A percentile compares a stretch with the other conserved stretches of the same genome.
Evolutionary conservation across 306 rosid genomes (phyloP).

Genomic region (Rosa chinensis): DNA sequence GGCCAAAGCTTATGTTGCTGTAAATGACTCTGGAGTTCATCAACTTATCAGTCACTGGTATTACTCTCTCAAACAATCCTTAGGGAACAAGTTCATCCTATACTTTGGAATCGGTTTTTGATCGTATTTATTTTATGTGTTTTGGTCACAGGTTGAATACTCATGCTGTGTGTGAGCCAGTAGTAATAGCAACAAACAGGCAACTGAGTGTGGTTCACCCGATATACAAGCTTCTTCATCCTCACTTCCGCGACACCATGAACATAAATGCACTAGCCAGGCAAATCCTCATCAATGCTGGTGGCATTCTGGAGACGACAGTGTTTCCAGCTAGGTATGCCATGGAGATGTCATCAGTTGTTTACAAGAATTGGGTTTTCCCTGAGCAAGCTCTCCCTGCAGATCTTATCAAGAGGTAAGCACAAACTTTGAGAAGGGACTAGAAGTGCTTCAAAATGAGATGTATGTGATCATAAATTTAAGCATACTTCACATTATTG

Average conservation of each 20-base stretch:
- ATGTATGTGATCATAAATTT: neutral
- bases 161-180: slow-evolving; percentile 80
- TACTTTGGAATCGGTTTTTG: neutral
- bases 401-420: slow-evolving; percentile 50
- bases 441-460: neutral
- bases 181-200: slow-evolving; percentile 52
- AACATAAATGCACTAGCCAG: slow-evolving; percentile 52
- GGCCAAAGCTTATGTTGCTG: slow-evolving; percentile 73
- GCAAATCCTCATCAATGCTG: slow-evolving; percentile 46
- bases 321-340: slow-evolving; percentile 45
- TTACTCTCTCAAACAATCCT: neutral
- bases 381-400: slow-evolving; percentile 47
- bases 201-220: slow-evolving; percentile 53
- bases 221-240: slow-evolving; percentile 43
- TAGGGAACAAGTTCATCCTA: neutral
- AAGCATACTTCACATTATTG: neutral
- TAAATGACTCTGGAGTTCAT: slow-evolving; percentile 65
- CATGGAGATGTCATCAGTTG: slow-evolving; percentile 45
- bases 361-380: slow-evolving; percentile 52
- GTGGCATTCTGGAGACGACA: slow-evolving; percentile 45
- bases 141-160: slow-evolving; percentile 58
- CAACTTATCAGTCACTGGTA: slow-evolving; percentile 79
- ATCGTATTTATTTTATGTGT: neutral
- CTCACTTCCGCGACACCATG: slow-evolving; percentile 62
- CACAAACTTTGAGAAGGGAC: neutral